These are phyloP conservation scores for Vitis rupestris DNA, from an alignment of 164 flowering plant genomes.

Conservation along the genomic window DNA sequence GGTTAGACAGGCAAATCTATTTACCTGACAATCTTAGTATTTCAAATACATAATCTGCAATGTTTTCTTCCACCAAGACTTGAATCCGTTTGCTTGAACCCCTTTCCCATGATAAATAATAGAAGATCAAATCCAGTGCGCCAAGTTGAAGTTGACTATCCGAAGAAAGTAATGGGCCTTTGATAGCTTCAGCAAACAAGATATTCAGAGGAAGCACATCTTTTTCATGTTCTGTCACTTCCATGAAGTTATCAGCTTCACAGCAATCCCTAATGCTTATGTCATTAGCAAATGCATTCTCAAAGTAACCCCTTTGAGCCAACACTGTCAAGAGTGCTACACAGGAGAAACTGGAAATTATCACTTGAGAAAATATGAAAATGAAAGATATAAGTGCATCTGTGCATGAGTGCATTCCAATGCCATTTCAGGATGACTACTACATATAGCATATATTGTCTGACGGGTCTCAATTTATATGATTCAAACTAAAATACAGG, in stretches of 20 bases:
- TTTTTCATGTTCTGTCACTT: constrained; percentile 29
- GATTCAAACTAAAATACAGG: background rate
- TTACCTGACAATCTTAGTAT: constrained; percentile 83
- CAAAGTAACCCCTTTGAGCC: constrained; percentile 58
- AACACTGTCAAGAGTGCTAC: constrained; percentile 72
- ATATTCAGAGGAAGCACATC: constrained; percentile 31
- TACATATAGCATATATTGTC: background rate
- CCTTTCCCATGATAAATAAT: constrained; percentile 53
- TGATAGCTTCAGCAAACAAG: constrained; percentile 86
- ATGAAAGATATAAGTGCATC: background rate
- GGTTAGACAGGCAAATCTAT: background rate
- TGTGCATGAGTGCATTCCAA: background rate
- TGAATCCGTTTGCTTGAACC: constrained; percentile 34
- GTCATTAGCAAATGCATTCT: constrained; percentile 30
- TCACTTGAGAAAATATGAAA: constrained; percentile 5
- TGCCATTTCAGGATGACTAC: background rate
- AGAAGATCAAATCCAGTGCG: constrained; percentile 59
- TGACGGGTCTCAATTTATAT: background rate
- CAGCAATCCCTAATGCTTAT: constrained; percentile 16
- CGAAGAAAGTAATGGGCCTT: constrained; percentile 91
- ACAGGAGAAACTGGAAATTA: constrained; percentile 7
- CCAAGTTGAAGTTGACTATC: constrained; percentile 74
- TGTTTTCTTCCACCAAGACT: constrained; percentile 70
- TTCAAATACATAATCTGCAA: constrained; percentile 88
- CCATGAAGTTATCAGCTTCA: constrained; percentile 50